Evolutionary conservation across 176 grass and related monocot species (phyloP), one percentile per base, ranked within the genome.

Genomic region (sorghum (Sorghum bicolor)): DNA sequence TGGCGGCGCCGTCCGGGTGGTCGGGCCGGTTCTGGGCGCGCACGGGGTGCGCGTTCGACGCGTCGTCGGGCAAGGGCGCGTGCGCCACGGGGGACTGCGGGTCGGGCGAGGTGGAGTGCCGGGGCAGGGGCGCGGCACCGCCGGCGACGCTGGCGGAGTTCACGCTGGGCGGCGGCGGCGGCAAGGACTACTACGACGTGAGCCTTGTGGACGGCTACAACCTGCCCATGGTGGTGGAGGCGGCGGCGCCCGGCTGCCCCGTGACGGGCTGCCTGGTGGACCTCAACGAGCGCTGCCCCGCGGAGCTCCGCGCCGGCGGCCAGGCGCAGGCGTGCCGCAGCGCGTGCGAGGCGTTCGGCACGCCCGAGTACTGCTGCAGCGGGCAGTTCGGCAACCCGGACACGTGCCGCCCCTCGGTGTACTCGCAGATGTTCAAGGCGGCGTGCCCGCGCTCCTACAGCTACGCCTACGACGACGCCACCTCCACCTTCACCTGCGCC

Each of bases 121-220:
- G 31, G 33, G 96, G 96, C 28, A 10, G 77, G 0, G 96, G 96
- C 3, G 96, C 93, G 2, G 20, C 85, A 0, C 96, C 93, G 14
- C 96, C 96, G 6, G 93, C 85, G 6, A 98, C 96, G 13, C 85
- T 98, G 30, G 86, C 69, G 12, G 96, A 98, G 85, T 98, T 98
- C 89, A 95, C 87, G 13, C 89, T 98, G 20, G 58, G 30, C 87
- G 93, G 83, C 53, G 57, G 24, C 83, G 92, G 83, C 37, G 22
- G 74, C 33, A 92, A 90, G 85, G 96, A 98, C 74, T 98, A 88
- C 83, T 98, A 98, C 86, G 96, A 98, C 89, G 96, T 98, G 64
- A 98, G 96, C 76, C 84, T 98, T 3, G 93, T 98, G 36, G 96
- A 98, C 75, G 96, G 96, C 2, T 98, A 98, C 88, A 98, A 98